phyloP scores from a whole-genome alignment of 2,329 filamentous ascomycete genomes.

The Pseudogymnoascus sp. region DNA sequence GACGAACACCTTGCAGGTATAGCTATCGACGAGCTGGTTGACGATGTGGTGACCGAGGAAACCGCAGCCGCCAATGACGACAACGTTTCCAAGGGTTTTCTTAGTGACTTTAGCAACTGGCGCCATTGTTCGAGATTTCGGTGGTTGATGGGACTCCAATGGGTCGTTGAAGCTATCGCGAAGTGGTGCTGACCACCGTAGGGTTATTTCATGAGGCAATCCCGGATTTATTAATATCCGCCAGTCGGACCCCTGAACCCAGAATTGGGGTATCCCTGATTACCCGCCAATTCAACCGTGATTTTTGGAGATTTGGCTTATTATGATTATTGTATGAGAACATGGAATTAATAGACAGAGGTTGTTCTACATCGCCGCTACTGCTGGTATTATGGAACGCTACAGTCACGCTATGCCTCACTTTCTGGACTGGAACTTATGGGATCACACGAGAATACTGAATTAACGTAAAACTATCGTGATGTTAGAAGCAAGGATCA shows the following conservation, averaged over 20 bases:
- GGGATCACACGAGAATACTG: background rate
- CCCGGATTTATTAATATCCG: constrained; percentile 5
- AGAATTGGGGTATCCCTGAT: background rate
- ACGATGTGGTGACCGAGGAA: constrained; percentile 81
- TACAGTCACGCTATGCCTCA: background rate
- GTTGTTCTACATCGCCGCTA: background rate
- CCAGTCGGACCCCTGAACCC: background rate
- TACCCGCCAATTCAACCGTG: background rate
- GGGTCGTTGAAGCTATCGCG: constrained; percentile 5
- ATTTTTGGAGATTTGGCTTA: background rate
- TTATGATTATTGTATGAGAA: background rate
- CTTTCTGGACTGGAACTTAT: background rate
- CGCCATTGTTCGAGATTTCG: background rate
- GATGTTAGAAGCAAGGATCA: background rate
- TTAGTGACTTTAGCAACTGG: constrained; percentile 11
- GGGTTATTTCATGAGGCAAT: background rate
- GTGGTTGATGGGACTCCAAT: constrained; percentile 6
- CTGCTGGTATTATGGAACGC: background rate
- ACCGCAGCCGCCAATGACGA: constrained; percentile 76
- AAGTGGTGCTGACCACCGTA: background rate
- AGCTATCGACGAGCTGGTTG: constrained; percentile 58
- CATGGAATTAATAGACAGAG: background rate
- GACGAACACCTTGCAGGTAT: constrained; percentile 52
- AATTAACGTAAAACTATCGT: background rate
- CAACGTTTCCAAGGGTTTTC: constrained; percentile 53